Conservation (phyloP, 2,329 filamentous ascomycete species). For the Talaromyces sp. region DNA sequence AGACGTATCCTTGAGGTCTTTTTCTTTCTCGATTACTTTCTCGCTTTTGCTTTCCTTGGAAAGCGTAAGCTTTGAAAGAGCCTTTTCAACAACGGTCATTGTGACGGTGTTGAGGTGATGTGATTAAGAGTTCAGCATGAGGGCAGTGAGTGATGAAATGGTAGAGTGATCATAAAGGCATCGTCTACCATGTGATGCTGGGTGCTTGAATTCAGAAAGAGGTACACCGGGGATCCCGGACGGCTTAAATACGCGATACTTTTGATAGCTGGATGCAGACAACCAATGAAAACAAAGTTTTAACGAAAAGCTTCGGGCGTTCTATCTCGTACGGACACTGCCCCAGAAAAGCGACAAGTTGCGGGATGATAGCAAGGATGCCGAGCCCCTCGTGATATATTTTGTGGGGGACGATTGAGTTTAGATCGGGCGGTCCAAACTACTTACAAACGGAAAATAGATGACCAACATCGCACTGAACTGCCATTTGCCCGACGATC, state of each 20-base stretch:
- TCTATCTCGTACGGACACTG: background rate
- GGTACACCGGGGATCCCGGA: background rate
- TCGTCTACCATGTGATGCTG: background rate
- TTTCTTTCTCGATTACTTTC: background rate
- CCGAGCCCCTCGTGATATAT: background rate
- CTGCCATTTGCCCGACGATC: background rate
- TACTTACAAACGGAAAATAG: background rate
- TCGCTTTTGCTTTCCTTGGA: background rate
- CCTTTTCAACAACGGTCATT: conserved; percentile 1
- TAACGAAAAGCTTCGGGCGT: background rate
- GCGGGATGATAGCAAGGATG: background rate
- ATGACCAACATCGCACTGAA: background rate
- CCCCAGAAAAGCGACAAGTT: background rate
- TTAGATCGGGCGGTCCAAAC: background rate
- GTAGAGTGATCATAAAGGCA: background rate
- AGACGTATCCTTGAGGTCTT: background rate
- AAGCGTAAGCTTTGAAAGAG: background rate
- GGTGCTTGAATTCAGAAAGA: background rate
- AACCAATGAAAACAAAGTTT: background rate
- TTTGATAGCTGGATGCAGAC: background rate
- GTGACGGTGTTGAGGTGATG: background rate
- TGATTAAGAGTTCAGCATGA: background rate
- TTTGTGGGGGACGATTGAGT: background rate
- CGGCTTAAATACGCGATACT: background rate
- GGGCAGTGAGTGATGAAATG: background rate